Evolutionary conservation across 495 filamentous ascomycete species (phyloP), one percentile per base, ranked within the genome.

Genomic region (Hypoxylon intermedium): DNA sequence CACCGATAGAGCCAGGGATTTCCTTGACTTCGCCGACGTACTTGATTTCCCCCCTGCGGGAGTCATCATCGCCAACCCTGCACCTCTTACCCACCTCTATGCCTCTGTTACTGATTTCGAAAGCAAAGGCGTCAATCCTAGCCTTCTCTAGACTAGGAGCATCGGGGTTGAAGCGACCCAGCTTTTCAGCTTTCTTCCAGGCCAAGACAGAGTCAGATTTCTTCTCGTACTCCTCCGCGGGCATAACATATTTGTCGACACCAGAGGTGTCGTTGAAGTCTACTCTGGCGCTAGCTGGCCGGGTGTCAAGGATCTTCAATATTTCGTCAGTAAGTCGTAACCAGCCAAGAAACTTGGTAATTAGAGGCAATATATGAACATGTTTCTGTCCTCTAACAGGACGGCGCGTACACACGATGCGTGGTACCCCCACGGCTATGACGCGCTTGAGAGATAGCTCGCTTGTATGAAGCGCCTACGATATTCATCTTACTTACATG

Each of bases 101-200:
- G 73, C 89, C 83, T 67, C 86, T 82, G 61, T 79, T 76, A 49
- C 79, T 76, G 44, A 95, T 77, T 68, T 95, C 91, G 30, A 74
- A 75, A 49, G 80, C 77, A 54, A 89, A 81, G 21, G 84, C 86
- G 41, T 78, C 77, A 33, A 89, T 80, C 70, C 90, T 91, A 53
- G 87, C 83, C 50, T 85, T 80, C 63, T 91, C 85, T 18, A 85
- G 82, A 53, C 77, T 82, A 15, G 89, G 86, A 5, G 92, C 90
- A 64, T 83, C 82, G 2, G 94, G 94, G 70, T 97, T 92, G 75
- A 98, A 98, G 23, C 94, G 92, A 31, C 94, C 94, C 18, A 98
- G 82, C 66, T 96, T 91, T 65, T 96, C 86, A 16, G 85, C 81
- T 74, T 89, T 90, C 78, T 98, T 98, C 90, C 91, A 97, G 7